Evolutionary conservation across 2,329 filamentous ascomycete genomes (phyloP).

Genomic region (Scleromitrula shiraiana): DNA sequence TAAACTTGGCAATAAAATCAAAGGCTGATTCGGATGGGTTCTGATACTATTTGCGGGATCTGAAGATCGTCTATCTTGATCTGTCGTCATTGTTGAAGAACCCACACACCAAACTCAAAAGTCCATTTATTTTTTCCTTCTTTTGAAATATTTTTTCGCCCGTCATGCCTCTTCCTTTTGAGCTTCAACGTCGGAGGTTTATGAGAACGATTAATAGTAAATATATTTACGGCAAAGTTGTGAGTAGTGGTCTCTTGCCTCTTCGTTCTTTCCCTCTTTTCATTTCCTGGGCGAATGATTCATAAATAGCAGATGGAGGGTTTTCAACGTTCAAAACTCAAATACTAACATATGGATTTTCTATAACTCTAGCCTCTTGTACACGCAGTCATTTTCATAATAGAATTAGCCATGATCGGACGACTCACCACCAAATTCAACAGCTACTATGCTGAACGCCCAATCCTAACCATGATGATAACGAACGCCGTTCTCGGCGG

Average conservation of each 20-base stretch:
- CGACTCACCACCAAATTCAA: constrained; percentile 84
- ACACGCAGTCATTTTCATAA: constrained; percentile 73
- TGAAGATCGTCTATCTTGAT: constrained; percentile 2
- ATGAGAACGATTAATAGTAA: constrained; percentile 60
- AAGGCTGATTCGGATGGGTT: background rate
- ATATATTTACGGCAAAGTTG: constrained; percentile 66
- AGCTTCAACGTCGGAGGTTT: constrained; percentile 52
- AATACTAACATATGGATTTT: background rate
- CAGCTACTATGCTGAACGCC: constrained; percentile 84
- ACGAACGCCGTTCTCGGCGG: constrained; percentile 94
- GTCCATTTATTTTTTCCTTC: background rate
- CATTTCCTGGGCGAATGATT: background rate
- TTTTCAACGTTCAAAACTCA: background rate
- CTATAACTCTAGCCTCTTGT: constrained; percentile 63
- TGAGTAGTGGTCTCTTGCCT: constrained; percentile 42
- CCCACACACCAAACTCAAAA: background rate
- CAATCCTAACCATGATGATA: constrained; percentile 98
- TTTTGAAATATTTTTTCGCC: background rate
- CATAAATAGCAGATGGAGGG: background rate
- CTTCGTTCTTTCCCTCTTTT: background rate
- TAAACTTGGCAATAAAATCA: background rate
- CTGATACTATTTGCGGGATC: background rate
- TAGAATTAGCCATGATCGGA: constrained; percentile 82
- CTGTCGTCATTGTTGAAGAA: constrained; percentile 11
- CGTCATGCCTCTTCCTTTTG: constrained; percentile 44